phyloP scores from a whole-genome alignment of 495 filamentous ascomycete genomes.

The Parathielavia hyrcaniae region DNA sequence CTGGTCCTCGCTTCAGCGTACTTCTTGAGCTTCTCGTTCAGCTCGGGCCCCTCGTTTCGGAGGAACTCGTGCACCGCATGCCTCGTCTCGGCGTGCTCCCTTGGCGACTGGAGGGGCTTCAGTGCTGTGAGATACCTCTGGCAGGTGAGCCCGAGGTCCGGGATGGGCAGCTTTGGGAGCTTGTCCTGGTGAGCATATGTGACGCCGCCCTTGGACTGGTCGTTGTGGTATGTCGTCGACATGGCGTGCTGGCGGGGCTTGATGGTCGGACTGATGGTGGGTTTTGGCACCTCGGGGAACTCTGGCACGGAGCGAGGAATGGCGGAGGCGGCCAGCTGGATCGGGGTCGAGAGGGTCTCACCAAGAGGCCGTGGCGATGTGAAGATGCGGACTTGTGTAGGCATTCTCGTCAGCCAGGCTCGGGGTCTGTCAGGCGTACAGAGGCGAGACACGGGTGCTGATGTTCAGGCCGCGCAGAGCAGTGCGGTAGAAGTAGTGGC shows the following conservation, averaged over 20 bases:
- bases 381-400: constrained; percentile 55
- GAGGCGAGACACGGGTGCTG: constrained; percentile 64
- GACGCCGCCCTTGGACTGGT: constrained; percentile 54
- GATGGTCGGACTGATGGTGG: constrained; percentile 24
- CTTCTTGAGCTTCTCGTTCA: constrained; percentile 85
- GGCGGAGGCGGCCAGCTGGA: constrained; percentile 23
- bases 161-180: constrained; percentile 87
- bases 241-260: constrained; percentile 31
- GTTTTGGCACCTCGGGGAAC: constrained; percentile 27
- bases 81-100: constrained; percentile 79
- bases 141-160: constrained; percentile 77
- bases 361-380: constrained; percentile 65
- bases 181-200: constrained; percentile 87
- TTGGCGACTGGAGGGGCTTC: constrained; percentile 67
- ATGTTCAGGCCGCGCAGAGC: constrained; percentile 77
- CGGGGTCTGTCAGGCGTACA: constrained; percentile 54
- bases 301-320: constrained; percentile 30
- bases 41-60: constrained; percentile 69
- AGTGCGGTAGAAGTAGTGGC: constrained; percentile 87
- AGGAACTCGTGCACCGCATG: constrained; percentile 81
- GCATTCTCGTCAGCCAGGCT: constrained; percentile 41
- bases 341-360: constrained; percentile 50
- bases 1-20: constrained; percentile 92
- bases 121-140: constrained; percentile 76
- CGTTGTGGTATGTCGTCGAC: constrained; percentile 32